Base-by-base conservation (phyloP, 495 filamentous ascomycete genomes). In the Aspergillus coremiiformis region DNA sequence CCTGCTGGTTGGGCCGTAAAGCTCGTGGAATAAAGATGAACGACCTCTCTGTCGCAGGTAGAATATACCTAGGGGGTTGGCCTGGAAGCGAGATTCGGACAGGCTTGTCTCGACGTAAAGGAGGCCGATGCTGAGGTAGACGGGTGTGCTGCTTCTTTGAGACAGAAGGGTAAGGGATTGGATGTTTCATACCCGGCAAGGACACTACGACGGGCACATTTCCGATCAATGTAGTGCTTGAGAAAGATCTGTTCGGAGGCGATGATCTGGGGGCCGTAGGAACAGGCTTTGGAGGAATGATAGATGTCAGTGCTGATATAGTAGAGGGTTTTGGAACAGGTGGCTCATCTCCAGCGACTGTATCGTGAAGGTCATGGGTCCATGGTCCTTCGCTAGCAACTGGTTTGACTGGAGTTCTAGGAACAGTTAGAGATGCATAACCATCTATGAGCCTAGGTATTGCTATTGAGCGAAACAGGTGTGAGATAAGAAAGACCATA, bases 11-110 rank as follows among this genome's bases (percentile, higher is more conserved):
- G 35, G 94, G 94, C 58, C 93, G 80, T 67, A 94, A 78, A 14
- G 93, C 92, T 59, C 93, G 79, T 15, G 93, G 93, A 51, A 99
- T 99, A 69, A 99, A 99, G 57, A 97, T 94, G 63, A 99, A 99
- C 0, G 93, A 96, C 49, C 93, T 79, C 49, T 95, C 90, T 44
- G 77, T 77, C 10, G 87, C 82, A 6, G 93, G 93, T 67, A 92
- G 96, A 37, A 96, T 92, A 65, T 96, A 96, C 39, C 87, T 81
- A 19, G 89, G 82, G 15, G 79, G 66, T 47, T 84, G 77, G 19
- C 85, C 80, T 6, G 93, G 93, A 39, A 99, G 75, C 22, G 90
- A 96, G 50, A 99, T 88, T 39, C 93, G 84, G 23, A 97, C 93
- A 11, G 94, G 94, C 62, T 97, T 99, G 67, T 99, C 93, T 41